phyloP scores from a whole-genome alignment of 202 grass and related monocot genomes.

The Zizania palustris region DNA sequence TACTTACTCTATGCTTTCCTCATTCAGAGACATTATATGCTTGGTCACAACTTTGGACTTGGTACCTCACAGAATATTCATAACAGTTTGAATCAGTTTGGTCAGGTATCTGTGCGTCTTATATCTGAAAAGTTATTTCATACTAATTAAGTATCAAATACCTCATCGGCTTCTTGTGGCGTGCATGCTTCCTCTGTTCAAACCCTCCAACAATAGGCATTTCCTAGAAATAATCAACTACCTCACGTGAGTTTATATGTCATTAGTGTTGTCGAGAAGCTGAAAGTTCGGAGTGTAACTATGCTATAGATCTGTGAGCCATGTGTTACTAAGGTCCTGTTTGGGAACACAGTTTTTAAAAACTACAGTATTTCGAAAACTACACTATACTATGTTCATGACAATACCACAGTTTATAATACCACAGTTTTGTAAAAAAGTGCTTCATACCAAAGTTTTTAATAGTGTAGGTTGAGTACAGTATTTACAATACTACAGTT shows the following conservation, averaged over 20 bases:
- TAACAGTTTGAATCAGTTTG: conserved; percentile 69
- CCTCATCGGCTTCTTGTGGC: conserved; percentile 28
- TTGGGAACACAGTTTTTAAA: too few relatives aligned
- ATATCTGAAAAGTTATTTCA: neutral
- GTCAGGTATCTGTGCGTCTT: conserved; percentile 54
- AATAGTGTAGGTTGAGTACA: too few relatives aligned
- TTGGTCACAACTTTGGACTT: conserved; percentile 70
- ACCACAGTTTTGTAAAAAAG: too few relatives aligned
- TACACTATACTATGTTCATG: too few relatives aligned
- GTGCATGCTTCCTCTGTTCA: conserved; percentile 55
- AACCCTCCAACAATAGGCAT: conserved; percentile 62
- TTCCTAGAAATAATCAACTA: conserved; percentile 56
- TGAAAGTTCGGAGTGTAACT: neutral
- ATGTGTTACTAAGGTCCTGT: too few relatives aligned
- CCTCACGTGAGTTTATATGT: conserved; percentile 56
- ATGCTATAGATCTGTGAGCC: neutral
- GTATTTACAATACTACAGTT: too few relatives aligned
- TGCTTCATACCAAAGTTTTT: too few relatives aligned
- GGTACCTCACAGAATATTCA: conserved; percentile 58
- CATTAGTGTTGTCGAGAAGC: neutral
- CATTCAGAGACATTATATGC: conserved; percentile 68
- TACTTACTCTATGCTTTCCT: conserved; percentile 14
- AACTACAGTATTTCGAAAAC: too few relatives aligned
- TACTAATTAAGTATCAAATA: conserved; percentile 16
- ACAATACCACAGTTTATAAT: too few relatives aligned